Evolutionary conservation across 73 alveolate species (phyloP).

Genomic region (Blepharisma japonicum): DNA sequence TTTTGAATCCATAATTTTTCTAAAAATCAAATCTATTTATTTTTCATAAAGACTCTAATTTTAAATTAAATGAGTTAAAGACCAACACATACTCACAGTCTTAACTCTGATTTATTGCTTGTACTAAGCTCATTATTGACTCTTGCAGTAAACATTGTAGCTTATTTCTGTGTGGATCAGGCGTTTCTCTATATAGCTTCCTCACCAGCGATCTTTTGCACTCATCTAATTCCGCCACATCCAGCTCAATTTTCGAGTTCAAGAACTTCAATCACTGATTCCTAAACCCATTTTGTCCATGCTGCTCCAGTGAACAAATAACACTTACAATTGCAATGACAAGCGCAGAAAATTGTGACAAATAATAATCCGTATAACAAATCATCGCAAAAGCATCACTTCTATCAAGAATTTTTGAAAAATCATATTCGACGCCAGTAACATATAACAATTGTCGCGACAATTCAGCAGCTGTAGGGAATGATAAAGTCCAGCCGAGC

Average conservation of each 20-base stretch:
- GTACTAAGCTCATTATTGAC: background rate
- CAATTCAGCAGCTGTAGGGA: conserved; percentile 3
- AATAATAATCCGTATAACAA: background rate
- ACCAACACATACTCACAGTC: too few species aligned
- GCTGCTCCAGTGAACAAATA: background rate
- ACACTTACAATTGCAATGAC: background rate
- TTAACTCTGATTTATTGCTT: too few species aligned
- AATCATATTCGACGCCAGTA: background rate
- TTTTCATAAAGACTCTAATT: too few species aligned
- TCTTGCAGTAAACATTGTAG: background rate
- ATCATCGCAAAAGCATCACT: conserved; percentile 8
- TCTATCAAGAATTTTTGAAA: background rate
- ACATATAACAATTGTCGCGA: background rate
- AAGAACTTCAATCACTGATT: background rate
- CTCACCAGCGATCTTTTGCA: conserved; percentile 6
- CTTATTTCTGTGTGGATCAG: background rate
- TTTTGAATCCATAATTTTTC: too few species aligned
- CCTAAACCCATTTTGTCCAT: background rate
- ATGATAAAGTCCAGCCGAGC: background rate
- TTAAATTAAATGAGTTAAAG: too few species aligned
- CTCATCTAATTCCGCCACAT: background rate
- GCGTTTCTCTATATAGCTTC: background rate
- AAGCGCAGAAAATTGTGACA: background rate
- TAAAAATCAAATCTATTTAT: too few species aligned
- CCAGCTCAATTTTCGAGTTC: background rate